Base-by-base conservation (phyloP, 441 rosid genomes). In the Brassica hybrid region DNA sequence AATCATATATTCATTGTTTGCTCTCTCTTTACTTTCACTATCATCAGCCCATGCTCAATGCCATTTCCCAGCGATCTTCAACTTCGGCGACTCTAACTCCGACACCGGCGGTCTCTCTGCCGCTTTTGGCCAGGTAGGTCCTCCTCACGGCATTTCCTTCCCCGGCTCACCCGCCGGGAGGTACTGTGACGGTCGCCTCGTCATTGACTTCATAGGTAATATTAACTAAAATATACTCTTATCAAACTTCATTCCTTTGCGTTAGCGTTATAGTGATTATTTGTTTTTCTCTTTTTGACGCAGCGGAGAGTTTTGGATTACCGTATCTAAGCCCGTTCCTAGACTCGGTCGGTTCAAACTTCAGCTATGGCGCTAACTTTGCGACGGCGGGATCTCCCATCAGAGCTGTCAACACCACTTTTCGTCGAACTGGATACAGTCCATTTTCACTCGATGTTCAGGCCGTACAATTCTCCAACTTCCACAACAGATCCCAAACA, bases 351-450 rank as follows among this genome's bases (percentile, higher is more conserved):
- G 96, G 96, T 11, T 78, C 81, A 77, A 88, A 87, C 79, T 92
- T 89, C 68, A 82, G 73, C 61, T 83, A 87, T 9, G 97, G 97
- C 5, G 91, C 92, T 68, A 91, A 91, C 80, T 93, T 89, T 25
- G 97, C 97, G 3, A 89, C 96, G 0, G 90, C 94, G 0, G 97
- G 94, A 13, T 92, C 96, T 1, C 88, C 94, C 25, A 76, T 92
- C 34, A 85, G 92, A 79, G 92, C 91, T 41, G 87, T 84, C 63
- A 89, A 89, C 83, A 76, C 89, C 0, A 88, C 92, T 66, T 80
- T 87, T 32, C 84, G 59, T 5, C 89, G 87, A 25, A 81, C 88
- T 58, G 94, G 93, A 4, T 89, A 81, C 82, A 93, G 96, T 11
- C 97, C 96, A 21, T 78, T 89, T 69, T 87, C 91, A 32, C 79